phyloP scores from a whole-genome alignment of 768 basidiomycete species.

The Trametes coccinea region DNA sequence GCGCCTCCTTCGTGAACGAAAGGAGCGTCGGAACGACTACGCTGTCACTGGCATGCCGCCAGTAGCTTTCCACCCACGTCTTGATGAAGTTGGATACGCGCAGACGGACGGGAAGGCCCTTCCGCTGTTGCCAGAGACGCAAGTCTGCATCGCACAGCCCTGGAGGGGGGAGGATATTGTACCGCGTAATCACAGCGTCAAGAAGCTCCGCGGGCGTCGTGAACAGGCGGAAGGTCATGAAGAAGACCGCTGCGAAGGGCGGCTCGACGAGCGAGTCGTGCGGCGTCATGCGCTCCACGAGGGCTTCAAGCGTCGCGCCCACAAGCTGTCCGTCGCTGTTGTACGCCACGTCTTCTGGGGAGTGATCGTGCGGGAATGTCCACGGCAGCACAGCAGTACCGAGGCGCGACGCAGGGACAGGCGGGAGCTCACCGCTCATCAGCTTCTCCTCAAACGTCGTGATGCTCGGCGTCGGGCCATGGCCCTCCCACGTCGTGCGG shows the following conservation, averaged over 20 bases:
- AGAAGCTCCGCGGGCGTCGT: slow-evolving; percentile 76
- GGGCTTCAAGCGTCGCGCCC: slow-evolving; percentile 82
- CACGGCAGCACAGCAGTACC: slow-evolving; percentile 47
- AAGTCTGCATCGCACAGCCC: slow-evolving; percentile 59
- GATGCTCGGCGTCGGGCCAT: slow-evolving; percentile 28
- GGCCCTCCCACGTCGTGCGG: slow-evolving; percentile 59
- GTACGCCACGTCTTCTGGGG: slow-evolving; percentile 82
- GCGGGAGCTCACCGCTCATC: slow-evolving; percentile 51
- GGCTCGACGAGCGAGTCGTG: slow-evolving; percentile 90
- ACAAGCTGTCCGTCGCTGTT: slow-evolving; percentile 89
- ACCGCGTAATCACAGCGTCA: slow-evolving; percentile 76
- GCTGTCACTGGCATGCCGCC: slow-evolving; percentile 77
- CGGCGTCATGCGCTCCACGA: slow-evolving; percentile 98
- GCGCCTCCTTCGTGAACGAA: slow-evolving; percentile 61
- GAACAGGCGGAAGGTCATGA: slow-evolving; percentile 94
- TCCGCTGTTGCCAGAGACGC: slow-evolving; percentile 80
- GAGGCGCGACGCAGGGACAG: slow-evolving; percentile 28
- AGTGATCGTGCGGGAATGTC: slow-evolving; percentile 76
- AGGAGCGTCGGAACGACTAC: slow-evolving; percentile 56
- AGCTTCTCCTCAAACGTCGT: slow-evolving; percentile 53
- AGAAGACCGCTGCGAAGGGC: slow-evolving; percentile 86
- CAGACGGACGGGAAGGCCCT: slow-evolving; percentile 87
- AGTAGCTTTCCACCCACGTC: slow-evolving; percentile 90
- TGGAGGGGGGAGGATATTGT: slow-evolving; percentile 71
- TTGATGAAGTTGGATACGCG: slow-evolving; percentile 93